A percentile compares a stretch with the other conserved stretches of the same genome.
Conservation (phyloP, 148 eudicot species). For the Chenopodium berlandieri region DNA sequence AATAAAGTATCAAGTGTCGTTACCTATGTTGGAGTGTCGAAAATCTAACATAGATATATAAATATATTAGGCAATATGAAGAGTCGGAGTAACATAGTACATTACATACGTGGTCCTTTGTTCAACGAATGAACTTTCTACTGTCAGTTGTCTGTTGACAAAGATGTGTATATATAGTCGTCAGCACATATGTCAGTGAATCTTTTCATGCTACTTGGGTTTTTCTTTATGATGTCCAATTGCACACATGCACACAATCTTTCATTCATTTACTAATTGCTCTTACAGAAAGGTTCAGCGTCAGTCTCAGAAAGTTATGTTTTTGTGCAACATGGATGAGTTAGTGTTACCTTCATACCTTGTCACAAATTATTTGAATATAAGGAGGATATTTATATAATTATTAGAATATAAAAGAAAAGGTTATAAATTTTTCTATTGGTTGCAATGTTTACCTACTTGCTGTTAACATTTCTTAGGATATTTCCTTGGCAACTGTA, state of each 20-base stretch:
- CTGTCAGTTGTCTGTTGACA: neutral
- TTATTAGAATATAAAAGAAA: neutral
- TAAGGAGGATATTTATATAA: neutral
- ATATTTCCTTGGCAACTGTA: neutral
- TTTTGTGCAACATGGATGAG: neutral
- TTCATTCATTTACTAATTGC: neutral
- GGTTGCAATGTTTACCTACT: neutral
- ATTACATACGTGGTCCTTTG: constrained; percentile 1
- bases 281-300: neutral
- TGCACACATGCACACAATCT: neutral
- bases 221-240: neutral
- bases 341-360: neutral
- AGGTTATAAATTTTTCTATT: neutral
- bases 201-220: constrained; percentile 2
- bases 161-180: neutral
- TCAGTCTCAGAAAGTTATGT: neutral
- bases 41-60: no score
- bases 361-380: neutral
- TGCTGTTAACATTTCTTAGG: no score
- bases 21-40: neutral
- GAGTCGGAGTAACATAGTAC: neutral
- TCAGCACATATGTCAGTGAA: neutral
- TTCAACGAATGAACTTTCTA: neutral
- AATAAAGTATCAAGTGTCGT: neutral
- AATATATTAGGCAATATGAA: neutral